These are phyloP conservation scores for Xylariaceae sp. DNA, from an alignment of 2,329 filamentous ascomycete species.

Conservation along the genomic window DNA sequence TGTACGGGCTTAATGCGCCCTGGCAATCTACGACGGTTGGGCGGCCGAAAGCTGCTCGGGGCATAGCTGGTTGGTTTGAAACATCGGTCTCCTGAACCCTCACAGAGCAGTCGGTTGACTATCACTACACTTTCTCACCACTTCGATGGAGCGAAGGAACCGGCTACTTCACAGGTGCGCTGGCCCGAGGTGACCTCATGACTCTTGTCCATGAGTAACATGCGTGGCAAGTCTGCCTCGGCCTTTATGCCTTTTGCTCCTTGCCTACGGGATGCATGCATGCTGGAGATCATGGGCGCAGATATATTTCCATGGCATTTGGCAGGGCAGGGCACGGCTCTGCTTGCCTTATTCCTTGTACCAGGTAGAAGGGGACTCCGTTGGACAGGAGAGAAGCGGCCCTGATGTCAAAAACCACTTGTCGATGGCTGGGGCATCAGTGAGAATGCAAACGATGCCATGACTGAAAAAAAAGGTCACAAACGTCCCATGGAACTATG, in stretches of 20 bases:
- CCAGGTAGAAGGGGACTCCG: constrained; percentile 48
- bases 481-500: too few relatives aligned
- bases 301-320: constrained; percentile 58
- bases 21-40: constrained; percentile 34
- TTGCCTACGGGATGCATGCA: constrained; percentile 59
- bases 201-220: constrained; percentile 1
- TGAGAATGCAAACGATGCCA: constrained; percentile 19
- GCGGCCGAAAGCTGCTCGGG: constrained; percentile 36
- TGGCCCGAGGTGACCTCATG: constrained; percentile 2
- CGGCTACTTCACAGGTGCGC: constrained; percentile 53
- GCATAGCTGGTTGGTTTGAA: constrained; percentile 38
- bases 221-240: constrained; percentile 42
- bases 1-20: constrained; percentile 36
- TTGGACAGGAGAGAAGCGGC: constrained; percentile 33
- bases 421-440: constrained; percentile 24
- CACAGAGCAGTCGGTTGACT: constrained; percentile 41
- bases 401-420: constrained; percentile 13
- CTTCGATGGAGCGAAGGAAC: constrained; percentile 47
- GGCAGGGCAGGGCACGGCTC: constrained; percentile 32
- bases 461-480: constrained; percentile 14
- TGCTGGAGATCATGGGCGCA: constrained; percentile 51
- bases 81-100: constrained; percentile 40
- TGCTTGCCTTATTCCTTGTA: constrained; percentile 48
- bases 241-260: constrained; percentile 50
- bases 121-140: constrained; percentile 43